Evolutionary conservation across 805 yeast genomes (phyloP).

Genomic region (Barnettozyma populi): DNA sequence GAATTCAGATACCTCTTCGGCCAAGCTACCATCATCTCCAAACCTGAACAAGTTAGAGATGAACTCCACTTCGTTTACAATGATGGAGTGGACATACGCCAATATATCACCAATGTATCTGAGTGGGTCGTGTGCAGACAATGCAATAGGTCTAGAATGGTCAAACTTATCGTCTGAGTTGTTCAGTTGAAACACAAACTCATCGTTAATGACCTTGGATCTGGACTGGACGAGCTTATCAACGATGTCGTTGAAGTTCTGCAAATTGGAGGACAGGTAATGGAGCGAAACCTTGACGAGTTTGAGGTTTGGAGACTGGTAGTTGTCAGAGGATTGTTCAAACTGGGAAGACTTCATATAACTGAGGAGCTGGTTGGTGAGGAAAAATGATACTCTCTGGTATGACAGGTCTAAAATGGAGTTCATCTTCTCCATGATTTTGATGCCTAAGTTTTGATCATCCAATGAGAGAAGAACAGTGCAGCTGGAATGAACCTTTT

Average conservation of each 20-base stretch:
- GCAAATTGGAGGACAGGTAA: constrained; percentile 36
- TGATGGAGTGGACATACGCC: constrained; percentile 80
- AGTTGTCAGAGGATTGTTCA: neutral
- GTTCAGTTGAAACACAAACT: constrained; percentile 55
- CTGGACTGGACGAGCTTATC: constrained; percentile 64
- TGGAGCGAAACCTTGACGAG: constrained; percentile 30
- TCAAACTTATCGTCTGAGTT: constrained; percentile 17
- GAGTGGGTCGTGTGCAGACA: constrained; percentile 73
- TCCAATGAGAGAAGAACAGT: constrained; percentile 66
- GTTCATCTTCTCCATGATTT: constrained; percentile 56
- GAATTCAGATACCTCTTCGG: constrained; percentile 26
- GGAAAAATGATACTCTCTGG: constrained; percentile 44
- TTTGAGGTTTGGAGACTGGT: constrained; percentile 10
- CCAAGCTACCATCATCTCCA: constrained; percentile 17
- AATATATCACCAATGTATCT: constrained; percentile 81
- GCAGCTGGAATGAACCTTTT: constrained; percentile 60
- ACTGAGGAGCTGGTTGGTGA: constrained; percentile 28
- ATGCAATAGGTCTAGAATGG: constrained; percentile 44
- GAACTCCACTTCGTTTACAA: constrained; percentile 82
- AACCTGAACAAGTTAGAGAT: constrained; percentile 56
- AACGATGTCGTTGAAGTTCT: constrained; percentile 54
- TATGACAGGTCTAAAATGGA: constrained; percentile 46
- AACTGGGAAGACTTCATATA: constrained; percentile 15
- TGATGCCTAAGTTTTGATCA: constrained; percentile 58
- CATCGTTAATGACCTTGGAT: constrained; percentile 56